Evolutionary conservation across 2,329 filamentous ascomycete species (phyloP).

Genomic region (Pseudocercospora cruenta): DNA sequence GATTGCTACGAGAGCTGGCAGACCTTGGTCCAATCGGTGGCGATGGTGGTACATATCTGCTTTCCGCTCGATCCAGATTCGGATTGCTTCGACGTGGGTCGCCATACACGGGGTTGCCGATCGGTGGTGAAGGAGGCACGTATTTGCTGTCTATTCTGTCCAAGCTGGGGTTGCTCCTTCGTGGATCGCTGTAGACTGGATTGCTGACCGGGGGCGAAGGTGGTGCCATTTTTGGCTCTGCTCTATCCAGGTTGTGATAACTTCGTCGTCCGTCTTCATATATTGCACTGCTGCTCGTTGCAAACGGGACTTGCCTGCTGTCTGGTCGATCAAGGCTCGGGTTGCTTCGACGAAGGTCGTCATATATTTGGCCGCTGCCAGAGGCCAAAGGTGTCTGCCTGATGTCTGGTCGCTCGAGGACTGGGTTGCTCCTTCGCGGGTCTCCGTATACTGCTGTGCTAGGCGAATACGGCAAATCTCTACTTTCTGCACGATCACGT

Average conservation of each 20-base stretch:
- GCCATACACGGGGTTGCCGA: background rate
- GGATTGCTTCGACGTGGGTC: constrained; percentile 15
- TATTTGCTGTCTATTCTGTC: constrained; percentile 14
- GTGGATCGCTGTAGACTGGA: constrained; percentile 9
- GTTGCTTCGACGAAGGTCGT: constrained; percentile 3
- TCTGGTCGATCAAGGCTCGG: background rate
- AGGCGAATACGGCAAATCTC: background rate
- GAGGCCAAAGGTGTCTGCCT: background rate
- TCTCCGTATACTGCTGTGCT: background rate
- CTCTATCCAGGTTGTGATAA: background rate
- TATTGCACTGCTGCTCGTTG: background rate
- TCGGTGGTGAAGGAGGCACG: background rate
- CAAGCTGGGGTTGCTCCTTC: constrained; percentile 14
- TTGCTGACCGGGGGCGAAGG: background rate
- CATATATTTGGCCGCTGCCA: background rate
- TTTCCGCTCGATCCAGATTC: background rate
- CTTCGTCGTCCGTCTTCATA: background rate
- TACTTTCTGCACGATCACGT: background rate
- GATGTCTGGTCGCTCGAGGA: constrained; percentile 7
- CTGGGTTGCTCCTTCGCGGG: constrained; percentile 1
- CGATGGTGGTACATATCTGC: constrained; percentile 9
- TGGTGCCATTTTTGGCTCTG: background rate
- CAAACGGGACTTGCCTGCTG: background rate
- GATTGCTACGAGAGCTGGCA: background rate
- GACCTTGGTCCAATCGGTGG: background rate